Percentiles rank a stretch among this genome's conserved stretches.
These are phyloP conservation scores for Eucalyptus cloeziana DNA, from an alignment of 345 rosid species.

Conservation along the genomic window DNA sequence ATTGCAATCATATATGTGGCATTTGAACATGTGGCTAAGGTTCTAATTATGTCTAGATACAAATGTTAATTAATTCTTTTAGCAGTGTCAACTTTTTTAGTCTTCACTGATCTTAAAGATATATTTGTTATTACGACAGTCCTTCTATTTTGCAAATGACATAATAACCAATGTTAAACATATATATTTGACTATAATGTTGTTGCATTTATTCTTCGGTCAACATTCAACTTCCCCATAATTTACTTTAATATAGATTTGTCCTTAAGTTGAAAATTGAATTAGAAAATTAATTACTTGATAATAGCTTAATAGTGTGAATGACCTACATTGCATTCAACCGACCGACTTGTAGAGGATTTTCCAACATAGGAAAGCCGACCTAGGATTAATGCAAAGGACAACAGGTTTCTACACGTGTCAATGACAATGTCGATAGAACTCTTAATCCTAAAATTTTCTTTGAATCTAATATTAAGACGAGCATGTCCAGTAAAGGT, in stretches of 20 bases:
- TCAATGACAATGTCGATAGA: not conserved
- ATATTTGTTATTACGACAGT: not conserved
- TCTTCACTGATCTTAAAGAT: not conserved
- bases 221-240: not conserved
- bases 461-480: not conserved
- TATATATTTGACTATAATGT: not conserved
- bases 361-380: not conserved
- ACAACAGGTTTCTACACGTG: not conserved
- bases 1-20: not conserved
- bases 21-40: not conserved
- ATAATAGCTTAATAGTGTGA: not conserved
- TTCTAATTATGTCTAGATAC: not conserved
- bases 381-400: not conserved
- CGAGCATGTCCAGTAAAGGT: not conserved
- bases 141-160: not conserved
- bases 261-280: not conserved
- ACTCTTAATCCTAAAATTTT: not conserved
- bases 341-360: not conserved
- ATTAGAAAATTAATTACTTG: not conserved
- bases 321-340: not conserved
- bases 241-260: no score
- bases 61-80: not conserved
- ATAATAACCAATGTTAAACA: not conserved
- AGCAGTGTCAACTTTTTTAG: not conserved
- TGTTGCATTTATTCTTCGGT: not conserved